A percentile compares a stretch with the other conserved stretches of the same genome.
Conservation (phyloP, 2,329 filamentous ascomycete species). For the Elsinoe fawcettii region DNA sequence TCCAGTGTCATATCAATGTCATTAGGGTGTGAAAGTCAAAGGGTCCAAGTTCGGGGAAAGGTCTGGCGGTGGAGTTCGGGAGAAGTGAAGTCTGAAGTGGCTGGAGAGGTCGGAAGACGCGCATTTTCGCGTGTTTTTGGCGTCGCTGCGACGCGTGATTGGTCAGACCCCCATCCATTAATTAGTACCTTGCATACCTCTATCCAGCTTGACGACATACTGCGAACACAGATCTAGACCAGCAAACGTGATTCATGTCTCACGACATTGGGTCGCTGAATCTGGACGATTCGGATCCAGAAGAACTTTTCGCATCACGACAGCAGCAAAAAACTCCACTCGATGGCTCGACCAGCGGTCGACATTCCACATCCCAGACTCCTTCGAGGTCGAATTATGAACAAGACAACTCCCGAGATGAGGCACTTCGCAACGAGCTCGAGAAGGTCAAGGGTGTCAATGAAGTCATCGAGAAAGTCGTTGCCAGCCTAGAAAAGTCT, state of each 20-base stretch:
- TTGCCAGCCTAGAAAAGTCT: constrained; percentile 62
- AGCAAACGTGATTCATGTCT: constrained; percentile 5
- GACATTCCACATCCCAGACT: constrained; percentile 13
- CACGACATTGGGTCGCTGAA: constrained; percentile 31
- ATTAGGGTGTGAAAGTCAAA: not conserved
- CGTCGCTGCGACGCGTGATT: not conserved
- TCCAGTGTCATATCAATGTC: not conserved
- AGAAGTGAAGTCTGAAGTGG: not conserved
- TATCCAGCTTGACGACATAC: not conserved
- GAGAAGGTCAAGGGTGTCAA: constrained; percentile 82
- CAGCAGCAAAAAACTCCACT: constrained; percentile 25
- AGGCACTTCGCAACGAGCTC: constrained; percentile 67
- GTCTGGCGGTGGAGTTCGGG: not conserved
- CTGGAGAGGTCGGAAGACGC: not conserved
- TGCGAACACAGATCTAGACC: not conserved
- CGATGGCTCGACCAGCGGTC: constrained; percentile 34
- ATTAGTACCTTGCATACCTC: constrained; percentile 1
- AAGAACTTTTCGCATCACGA: constrained; percentile 50
- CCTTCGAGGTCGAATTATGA: constrained; percentile 14
- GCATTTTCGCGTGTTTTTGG: not conserved
- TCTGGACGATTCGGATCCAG: constrained; percentile 49
- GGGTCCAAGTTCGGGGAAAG: not conserved
- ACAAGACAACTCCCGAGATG: constrained; percentile 49
- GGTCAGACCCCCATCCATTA: not conserved
- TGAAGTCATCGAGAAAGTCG: constrained; percentile 70